phyloP scores from a whole-genome alignment of 2,329 filamentous ascomycete genomes.

The Pseudocercospora musae region DNA sequence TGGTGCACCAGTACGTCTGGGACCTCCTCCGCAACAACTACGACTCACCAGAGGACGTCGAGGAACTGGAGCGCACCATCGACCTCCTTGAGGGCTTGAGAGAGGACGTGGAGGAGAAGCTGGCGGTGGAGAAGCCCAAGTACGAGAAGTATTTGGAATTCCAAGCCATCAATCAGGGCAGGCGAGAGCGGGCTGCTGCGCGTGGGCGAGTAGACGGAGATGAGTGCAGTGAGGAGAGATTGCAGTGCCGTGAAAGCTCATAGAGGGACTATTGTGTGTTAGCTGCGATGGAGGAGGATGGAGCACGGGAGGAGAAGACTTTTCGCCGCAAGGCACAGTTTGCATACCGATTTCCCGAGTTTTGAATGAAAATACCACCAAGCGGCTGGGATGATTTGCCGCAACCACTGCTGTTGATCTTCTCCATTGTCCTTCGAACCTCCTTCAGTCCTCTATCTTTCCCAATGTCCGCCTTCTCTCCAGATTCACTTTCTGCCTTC shows the following conservation, averaged over 20 bases:
- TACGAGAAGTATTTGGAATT: neutral
- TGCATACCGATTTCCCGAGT: neutral
- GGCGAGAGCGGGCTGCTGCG: neutral
- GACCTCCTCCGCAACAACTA: slow-evolving; percentile 1
- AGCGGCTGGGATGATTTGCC: neutral
- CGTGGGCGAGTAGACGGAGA: neutral
- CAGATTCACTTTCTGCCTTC: neutral
- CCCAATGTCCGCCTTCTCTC: neutral
- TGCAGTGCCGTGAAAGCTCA: neutral
- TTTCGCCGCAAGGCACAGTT: neutral
- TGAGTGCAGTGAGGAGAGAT: neutral
- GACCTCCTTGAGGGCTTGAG: neutral
- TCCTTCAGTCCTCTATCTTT: neutral
- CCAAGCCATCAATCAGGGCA: neutral
- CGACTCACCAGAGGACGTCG: neutral
- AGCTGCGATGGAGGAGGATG: neutral
- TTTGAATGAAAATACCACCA: neutral
- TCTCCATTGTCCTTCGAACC: neutral
- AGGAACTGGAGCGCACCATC: neutral
- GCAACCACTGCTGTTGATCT: neutral
- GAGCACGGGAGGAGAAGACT: neutral
- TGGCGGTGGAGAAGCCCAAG: neutral
- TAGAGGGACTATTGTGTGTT: neutral
- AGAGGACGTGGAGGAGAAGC: neutral
- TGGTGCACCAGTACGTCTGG: slow-evolving; percentile 17